A percentile compares a stretch with the other conserved stretches of the same genome.
Evolutionary conservation across 257 asterid species (phyloP).

Genomic region (Solanum medicagineum): DNA sequence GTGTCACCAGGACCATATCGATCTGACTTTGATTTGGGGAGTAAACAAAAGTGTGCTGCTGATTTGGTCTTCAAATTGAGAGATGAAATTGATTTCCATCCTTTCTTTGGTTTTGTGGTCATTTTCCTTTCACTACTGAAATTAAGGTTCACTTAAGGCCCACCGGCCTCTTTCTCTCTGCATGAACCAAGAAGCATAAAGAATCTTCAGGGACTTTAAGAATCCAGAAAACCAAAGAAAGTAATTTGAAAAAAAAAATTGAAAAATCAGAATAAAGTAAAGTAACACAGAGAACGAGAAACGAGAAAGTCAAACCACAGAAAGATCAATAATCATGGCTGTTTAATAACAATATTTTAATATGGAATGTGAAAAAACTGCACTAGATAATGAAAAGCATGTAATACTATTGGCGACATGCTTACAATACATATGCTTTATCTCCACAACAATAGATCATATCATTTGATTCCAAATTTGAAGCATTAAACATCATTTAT

Average conservation of each 20-base stretch:
- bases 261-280: neutral
- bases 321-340: neutral
- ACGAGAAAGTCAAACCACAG: neutral
- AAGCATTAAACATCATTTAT: neutral
- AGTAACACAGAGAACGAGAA: neutral
- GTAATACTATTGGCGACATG: neutral
- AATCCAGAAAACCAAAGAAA: neutral
- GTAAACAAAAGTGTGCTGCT: constrained; percentile 63
- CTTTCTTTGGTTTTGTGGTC: constrained; percentile 57
- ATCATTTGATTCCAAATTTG: neutral
- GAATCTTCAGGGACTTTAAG: neutral
- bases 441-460: neutral
- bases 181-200: neutral
- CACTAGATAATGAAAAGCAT: neutral
- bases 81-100: constrained; percentile 72
- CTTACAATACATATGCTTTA: neutral
- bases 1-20: constrained; percentile 39
- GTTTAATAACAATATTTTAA: neutral
- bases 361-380: neutral
- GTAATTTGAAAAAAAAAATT: neutral
- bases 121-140: constrained; percentile 28
- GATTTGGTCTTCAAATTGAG: constrained; percentile 46
- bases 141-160: constrained; percentile 22
- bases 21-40: constrained; percentile 64
- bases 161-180: constrained; percentile 34